Conservation (phyloP, 164 flowering plant species). For the Magnolia officinalis region DNA sequence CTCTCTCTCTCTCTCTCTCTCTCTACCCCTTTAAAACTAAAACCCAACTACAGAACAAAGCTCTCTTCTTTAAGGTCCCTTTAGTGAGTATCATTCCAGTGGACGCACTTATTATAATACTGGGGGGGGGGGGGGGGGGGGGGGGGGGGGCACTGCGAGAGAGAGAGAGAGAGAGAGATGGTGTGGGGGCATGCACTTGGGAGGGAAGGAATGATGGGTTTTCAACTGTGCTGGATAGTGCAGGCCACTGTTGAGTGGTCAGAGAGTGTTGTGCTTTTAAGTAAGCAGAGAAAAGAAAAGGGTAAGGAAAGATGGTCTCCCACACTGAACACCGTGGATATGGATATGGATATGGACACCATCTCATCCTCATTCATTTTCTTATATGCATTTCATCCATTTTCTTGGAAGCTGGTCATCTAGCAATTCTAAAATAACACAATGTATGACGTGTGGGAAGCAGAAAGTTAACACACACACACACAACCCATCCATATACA, state of each 20-base stretch:
- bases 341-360: not conserved
- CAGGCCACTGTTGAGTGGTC: constrained; percentile 11
- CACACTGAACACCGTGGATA: constrained; percentile 6
- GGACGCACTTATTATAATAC: constrained; percentile 9
- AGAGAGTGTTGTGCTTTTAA: not conserved
- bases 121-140: no score
- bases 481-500: no score
- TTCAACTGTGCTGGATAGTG: constrained; percentile 12
- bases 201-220: constrained; percentile 1
- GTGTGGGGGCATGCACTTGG: not conserved
- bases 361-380: not conserved
- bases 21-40: not conserved
- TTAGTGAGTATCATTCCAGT: not conserved
- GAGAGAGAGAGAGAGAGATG: constrained; percentile 7
- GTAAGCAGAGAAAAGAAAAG: not conserved
- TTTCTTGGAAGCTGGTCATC: no score
- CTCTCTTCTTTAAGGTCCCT: not conserved
- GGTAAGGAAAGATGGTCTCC: not conserved
- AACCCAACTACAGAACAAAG: constrained; percentile 1
- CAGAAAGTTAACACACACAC: no score
- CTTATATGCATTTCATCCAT: no score
- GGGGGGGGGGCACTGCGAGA: no score
- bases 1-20: no score
- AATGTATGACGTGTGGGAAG: no score
- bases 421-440: no score